Evolutionary conservation across 148 eudicot genomes (phyloP), one percentile per base, ranked within the genome.

Genomic region (Pharnaceum exiguum): DNA sequence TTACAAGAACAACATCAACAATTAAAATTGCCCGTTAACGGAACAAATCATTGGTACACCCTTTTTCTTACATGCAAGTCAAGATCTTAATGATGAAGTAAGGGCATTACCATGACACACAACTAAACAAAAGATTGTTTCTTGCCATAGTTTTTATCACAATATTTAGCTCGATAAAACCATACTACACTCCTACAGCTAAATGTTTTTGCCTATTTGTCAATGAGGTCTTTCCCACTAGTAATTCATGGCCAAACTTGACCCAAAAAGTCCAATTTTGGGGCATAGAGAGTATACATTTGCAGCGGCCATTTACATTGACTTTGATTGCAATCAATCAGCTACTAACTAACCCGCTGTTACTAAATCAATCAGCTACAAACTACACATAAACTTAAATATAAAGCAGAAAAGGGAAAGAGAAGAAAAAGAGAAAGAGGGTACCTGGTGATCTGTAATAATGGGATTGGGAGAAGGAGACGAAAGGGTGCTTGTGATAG

Each of bases 391-490:
- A 42, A 7, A 25, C 7, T 36, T 30, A 53, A 39, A 13, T 44
- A 1, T 23, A 8, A 42, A 15, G 27, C 2, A 25, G 9, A 57
- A 36, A 62, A 17, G 21, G 36, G 31, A 12, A 43, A 55, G 28
- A 52, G 28, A 50, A n/a, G 24, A n/a, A n/a, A n/a, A n/a, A n/a
- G 33, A 50, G 50, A 59, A 18, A 59, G 24, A 18, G 26, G 55
- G 26, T 36, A 73, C 77, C 77, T 62, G 73, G 18, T 22, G 59
- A 73, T 63, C 43, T 68, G 40, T 50, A 31, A 32, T 32, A 52
- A 51, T 26, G 44, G 48, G 72, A 23, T 36, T 27, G 50, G 45
- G 39, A 51, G 66, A 15, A 19, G n/a, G 21, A 55, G 7, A 38
- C 10, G 27, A 32, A 50, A 19, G 39, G n/a, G 32, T 45, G n/a